Percentiles rank a stretch among this genome's conserved stretches.
Evolutionary conservation across 2,329 filamentous ascomycete species (phyloP).

Genomic region (Fragosphaeria purpurea): DNA sequence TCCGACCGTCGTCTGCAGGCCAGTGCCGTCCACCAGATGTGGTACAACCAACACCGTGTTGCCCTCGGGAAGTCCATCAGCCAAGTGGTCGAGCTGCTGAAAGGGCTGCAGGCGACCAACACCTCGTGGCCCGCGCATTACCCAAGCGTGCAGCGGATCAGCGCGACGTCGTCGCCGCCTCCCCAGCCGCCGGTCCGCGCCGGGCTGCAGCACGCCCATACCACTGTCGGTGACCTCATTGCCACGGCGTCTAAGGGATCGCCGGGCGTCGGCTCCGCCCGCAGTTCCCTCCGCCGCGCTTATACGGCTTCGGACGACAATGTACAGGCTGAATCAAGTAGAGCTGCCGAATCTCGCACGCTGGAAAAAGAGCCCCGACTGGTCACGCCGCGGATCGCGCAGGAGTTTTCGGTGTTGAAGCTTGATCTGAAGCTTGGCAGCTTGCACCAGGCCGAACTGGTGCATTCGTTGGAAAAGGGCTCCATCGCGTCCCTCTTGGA

Average conservation of each 20-base stretch:
- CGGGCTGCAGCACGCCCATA: constrained; percentile 52
- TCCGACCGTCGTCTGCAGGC: constrained; percentile 60
- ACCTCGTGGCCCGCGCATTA: constrained; percentile 90
- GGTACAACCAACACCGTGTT: constrained; percentile 87
- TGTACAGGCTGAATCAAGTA: constrained; percentile 60
- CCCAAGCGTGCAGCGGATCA: constrained; percentile 64
- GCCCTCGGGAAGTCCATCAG: constrained; percentile 82
- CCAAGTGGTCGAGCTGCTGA: constrained; percentile 73
- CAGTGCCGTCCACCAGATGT: constrained; percentile 82
- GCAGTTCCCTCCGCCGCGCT: constrained; percentile 38
- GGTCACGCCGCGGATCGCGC: constrained; percentile 83
- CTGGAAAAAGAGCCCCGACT: constrained; percentile 58
- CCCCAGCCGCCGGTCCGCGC: constrained; percentile 45
- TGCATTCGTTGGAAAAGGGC: constrained; percentile 86
- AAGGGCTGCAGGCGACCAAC: constrained; percentile 78
- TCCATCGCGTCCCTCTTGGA: constrained; percentile 86
- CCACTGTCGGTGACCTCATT: constrained; percentile 40
- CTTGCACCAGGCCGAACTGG: constrained; percentile 77
- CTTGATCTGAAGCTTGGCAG: constrained; percentile 85
- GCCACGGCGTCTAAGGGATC: not conserved
- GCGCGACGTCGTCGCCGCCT: constrained; percentile 27
- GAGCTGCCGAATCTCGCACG: constrained; percentile 50
- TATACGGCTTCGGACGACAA: constrained; percentile 58
- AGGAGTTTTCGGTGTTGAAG: constrained; percentile 93
- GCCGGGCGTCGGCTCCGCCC: constrained; percentile 19